Percentiles rank a stretch among this genome's conserved stretches.
Conservation (phyloP, 2,329 filamentous ascomycete genomes). For the Ascochyta viciae-villosae region DNA sequence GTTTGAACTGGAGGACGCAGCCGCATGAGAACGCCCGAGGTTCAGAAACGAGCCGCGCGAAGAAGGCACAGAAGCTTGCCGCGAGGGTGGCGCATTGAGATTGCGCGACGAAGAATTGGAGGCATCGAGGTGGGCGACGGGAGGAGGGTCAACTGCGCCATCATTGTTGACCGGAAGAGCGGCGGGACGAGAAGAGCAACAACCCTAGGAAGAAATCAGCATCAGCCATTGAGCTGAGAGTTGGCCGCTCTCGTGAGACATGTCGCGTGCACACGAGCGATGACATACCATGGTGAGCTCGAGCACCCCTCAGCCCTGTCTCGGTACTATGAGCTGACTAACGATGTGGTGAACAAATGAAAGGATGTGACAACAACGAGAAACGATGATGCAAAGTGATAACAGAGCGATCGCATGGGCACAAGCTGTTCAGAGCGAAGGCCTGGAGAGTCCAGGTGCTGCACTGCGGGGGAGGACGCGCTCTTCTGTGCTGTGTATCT, state of each 20-base stretch:
- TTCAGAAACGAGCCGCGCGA: constrained; percentile 2
- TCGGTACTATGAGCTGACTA: constrained; percentile 6
- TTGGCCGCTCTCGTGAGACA: not conserved
- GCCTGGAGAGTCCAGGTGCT: constrained; percentile 3
- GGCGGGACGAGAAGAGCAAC: constrained; percentile 20
- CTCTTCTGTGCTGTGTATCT: constrained; percentile 7
- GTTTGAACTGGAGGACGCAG: not conserved
- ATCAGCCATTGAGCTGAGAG: not conserved
- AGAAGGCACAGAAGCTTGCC: constrained; percentile 6
- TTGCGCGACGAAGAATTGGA: constrained; percentile 25
- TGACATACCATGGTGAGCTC: constrained; percentile 17
- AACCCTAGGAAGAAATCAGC: constrained; percentile 19
- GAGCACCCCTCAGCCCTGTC: constrained; percentile 10
- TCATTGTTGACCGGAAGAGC: constrained; percentile 1
- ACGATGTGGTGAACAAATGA: constrained; percentile 8
- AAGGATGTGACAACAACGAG: not conserved
- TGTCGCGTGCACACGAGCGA: constrained; percentile 7
- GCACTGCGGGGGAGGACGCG: constrained; percentile 6
- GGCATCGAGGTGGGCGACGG: constrained; percentile 10
- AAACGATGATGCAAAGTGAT: not conserved
- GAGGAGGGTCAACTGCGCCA: constrained; percentile 7
- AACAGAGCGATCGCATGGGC: constrained; percentile 15
- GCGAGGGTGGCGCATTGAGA: constrained; percentile 27
- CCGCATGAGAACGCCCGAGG: constrained; percentile 1
- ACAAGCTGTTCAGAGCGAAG: constrained; percentile 5